Evolutionary conservation across 2,329 filamentous ascomycete genomes (phyloP), one percentile per base, ranked within the genome.

Genomic region (Epichloe elymi): DNA sequence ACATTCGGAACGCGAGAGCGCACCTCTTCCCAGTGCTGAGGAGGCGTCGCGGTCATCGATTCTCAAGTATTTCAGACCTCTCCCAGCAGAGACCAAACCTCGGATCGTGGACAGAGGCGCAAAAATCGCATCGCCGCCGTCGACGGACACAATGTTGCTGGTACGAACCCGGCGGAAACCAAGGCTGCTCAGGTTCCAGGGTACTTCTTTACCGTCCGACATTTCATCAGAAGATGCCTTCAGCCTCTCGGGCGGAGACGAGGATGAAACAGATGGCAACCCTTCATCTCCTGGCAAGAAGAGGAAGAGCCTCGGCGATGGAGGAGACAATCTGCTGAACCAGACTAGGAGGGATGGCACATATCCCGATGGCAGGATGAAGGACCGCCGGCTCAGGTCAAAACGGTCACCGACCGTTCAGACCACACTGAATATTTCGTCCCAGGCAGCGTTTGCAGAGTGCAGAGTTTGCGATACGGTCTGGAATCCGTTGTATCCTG

Each of bases 401-500:
- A 38, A 19, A 20, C 42, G 49, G 7, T 44, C 55, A 1, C 50
- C 63, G 2, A 55, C 58, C 1, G 59, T 72, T 1, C 70, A 73
- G 48, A 73, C 67, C 2, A 73, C 70, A 1, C 62, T 73, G n/a
- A 72, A 73, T 36, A 59, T 73, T 2, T 71, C 70, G 0, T 61
- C 64, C 1, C 63, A 67, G 26, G 66, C 69, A 3, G 59, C 69
- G 1, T 72, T 73, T 53, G 65, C 68, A 2, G 70, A 73, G 50
- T 73, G 70, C 54, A 69, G 63, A 47, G 52, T 65, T 3, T 73
- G 70, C 54, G 61, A 71, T 48, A 71, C 64, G 1, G 66, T 73
- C 7, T 73, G 68, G 63, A 73, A 73, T 48, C 70, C 70, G 0
- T 55, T 71, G 5, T 68, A 67, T 50, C 69, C 70, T 3, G 67